Evolutionary conservation across 371 early-diverging fungal species (phyloP), one percentile per base, ranked within the genome.

Genomic region (Furculomyces boomerangus): DNA sequence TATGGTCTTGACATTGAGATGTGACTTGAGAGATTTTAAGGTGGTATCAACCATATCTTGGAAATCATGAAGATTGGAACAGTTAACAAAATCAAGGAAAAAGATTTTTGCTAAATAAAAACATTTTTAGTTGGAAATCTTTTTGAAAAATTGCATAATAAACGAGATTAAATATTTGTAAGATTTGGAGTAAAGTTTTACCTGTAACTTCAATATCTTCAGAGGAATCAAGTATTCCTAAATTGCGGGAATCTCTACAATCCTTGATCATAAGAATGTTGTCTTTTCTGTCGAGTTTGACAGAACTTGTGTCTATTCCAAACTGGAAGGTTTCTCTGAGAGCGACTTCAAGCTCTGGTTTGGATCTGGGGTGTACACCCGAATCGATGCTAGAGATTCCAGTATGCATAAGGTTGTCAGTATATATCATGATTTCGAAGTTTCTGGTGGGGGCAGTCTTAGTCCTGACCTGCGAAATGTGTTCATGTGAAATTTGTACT

Each of bases 401-500:
- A 16, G 50, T 49, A n/a, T 49, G 50, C 50, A 49, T 49, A 5
- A 49, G 30, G 29, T 49, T 49, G 29, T 49, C 50, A 26, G 50
- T 49, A 49, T 22, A 49, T 22, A 49, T 27, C 8, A 45, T 27
- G 7, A 45, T 27, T 10, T 45, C 45, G 27, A 45, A 45, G n/a
- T 27, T 45, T 22, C 45, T 7, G 10, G 27, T 45, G 10, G 5
- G 45, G 5, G 8, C 27, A 10, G 45, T 5, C n/a, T 45, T 45
- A 7, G 22, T 27, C 13, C 22, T 20, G 24, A 24, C 27, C 24
- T 45, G n/a, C 14, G 39, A 39, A 24, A 24, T 8, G 20, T 24
- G 27, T 10, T 20, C 7, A 24, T 20, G n/a, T 10, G 27, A 45
- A 24, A 27, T 7, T 45, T 45, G 24, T 10, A 45, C 45, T 20